These are phyloP conservation scores for Schizochytrium sp. DNA, from an alignment of 108 stramenopile species.

Conservation along the genomic window DNA sequence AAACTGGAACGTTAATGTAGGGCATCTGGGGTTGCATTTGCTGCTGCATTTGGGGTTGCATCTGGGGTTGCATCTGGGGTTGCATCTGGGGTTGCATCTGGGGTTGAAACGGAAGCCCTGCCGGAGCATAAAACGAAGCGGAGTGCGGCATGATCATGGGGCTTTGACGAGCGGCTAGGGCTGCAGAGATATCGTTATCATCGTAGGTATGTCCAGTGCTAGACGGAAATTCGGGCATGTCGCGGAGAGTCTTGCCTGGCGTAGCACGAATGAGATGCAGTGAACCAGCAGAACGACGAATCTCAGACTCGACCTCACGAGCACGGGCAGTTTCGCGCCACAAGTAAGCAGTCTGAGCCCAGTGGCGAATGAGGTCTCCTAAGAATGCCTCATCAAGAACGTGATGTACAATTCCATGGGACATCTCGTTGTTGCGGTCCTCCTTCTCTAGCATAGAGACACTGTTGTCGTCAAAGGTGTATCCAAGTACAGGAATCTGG, in stretches of 20 bases:
- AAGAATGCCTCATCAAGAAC: conserved; percentile 48
- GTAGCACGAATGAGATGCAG: conserved; percentile 3
- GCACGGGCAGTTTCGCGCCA: conserved; percentile 46
- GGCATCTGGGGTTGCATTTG: neutral
- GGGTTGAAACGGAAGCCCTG: neutral
- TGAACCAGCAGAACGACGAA: conserved; percentile 26
- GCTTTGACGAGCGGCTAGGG: neutral
- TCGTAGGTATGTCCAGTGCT: neutral
- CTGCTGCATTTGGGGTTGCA: conserved; percentile 6
- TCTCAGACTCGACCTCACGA: conserved; percentile 49
- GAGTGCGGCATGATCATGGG: neutral
- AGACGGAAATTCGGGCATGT: conserved; percentile 26
- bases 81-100: neutral
- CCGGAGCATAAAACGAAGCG: neutral
- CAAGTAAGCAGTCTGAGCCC: conserved; percentile 14
- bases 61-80: neutral
- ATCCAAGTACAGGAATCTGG: conserved; percentile 40
- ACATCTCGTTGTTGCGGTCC: neutral
- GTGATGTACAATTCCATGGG: conserved; percentile 40
- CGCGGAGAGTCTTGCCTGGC: conserved; percentile 9
- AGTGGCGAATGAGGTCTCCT: conserved; percentile 30
- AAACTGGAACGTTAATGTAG: no score
- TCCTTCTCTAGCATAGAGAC: conserved; percentile 9
- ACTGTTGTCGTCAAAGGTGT: conserved; percentile 26
- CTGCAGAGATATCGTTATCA: neutral